Conservation (phyloP, 202 grass and related monocot genomes). For the Carex arenaria region DNA sequence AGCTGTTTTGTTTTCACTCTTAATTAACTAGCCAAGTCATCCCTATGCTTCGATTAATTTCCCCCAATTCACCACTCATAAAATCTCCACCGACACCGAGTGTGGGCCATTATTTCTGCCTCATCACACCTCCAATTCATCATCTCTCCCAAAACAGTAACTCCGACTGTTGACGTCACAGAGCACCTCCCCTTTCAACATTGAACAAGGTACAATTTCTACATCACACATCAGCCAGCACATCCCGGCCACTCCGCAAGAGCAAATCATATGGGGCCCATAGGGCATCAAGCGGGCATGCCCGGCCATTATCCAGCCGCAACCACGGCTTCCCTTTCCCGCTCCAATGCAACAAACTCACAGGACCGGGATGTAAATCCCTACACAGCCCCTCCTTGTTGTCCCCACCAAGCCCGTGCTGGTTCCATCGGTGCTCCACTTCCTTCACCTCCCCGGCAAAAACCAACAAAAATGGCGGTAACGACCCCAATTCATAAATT, state of each 20-base stretch:
- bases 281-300: constrained; percentile 70
- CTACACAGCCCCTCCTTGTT: constrained; percentile 77
- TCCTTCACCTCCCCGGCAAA: constrained; percentile 87
- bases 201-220: too few species aligned
- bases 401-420: constrained; percentile 86
- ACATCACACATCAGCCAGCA: constrained; percentile 54
- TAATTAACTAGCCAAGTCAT: constrained; percentile 18
- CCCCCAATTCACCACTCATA: neutral
- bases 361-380: constrained; percentile 71
- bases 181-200: too few species aligned
- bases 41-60: neutral
- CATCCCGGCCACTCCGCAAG: constrained; percentile 44
- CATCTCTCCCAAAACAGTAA: neutral
- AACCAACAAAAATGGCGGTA: constrained; percentile 81
- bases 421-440: constrained; percentile 92
- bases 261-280: constrained; percentile 90
- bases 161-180: neutral
- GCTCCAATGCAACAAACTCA: constrained; percentile 95
- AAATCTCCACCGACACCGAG: constrained; percentile 15
- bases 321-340: constrained; percentile 95
- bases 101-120: neutral
- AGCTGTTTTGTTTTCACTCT: neutral
- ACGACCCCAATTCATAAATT: constrained; percentile 86
- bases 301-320: constrained; percentile 63
- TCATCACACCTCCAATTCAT: neutral